These are phyloP conservation scores for Skeletonema menzelii DNA, from an alignment of 108 stramenopile genomes.

Conservation along the genomic window DNA sequence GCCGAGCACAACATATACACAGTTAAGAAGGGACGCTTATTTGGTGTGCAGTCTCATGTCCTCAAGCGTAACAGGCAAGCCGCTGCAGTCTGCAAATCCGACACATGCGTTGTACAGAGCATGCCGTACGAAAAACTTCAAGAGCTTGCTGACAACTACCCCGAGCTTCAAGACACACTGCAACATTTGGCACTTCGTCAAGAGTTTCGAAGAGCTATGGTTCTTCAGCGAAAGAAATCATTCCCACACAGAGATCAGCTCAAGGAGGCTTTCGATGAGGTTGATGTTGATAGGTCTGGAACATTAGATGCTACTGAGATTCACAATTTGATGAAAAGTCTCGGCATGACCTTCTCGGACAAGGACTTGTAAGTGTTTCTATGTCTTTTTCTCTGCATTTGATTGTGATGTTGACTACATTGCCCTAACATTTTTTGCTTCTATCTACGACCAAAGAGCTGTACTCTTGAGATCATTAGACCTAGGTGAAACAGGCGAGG, in stretches of 20 bases:
- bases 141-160: conserved; percentile 49
- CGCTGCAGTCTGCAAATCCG: conserved; percentile 55
- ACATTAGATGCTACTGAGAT: conserved; percentile 60
- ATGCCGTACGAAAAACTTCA: conserved; percentile 57
- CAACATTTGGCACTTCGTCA: conserved; percentile 67
- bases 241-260: conserved; percentile 70
- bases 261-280: conserved; percentile 67
- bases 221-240: conserved; percentile 57
- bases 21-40: conserved; percentile 31
- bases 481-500: conserved; percentile 58
- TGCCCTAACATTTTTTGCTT: background rate
- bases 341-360: conserved; percentile 66
- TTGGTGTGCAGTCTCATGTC: conserved; percentile 37
- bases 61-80: conserved; percentile 39
- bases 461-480: conserved; percentile 50
- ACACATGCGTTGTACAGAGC: conserved; percentile 54
- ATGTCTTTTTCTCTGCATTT: background rate
- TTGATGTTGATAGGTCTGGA: conserved; percentile 57
- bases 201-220: conserved; percentile 84
- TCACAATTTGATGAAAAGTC: conserved; percentile 56
- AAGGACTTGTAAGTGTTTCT: conserved; percentile 66
- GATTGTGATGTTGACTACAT: background rate
- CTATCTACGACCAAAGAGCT: background rate
- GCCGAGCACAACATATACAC: conserved; percentile 44
- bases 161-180: conserved; percentile 52